Evolutionary conservation across 345 rosid species (phyloP).

Genomic region (Syzygium jambos): DNA sequence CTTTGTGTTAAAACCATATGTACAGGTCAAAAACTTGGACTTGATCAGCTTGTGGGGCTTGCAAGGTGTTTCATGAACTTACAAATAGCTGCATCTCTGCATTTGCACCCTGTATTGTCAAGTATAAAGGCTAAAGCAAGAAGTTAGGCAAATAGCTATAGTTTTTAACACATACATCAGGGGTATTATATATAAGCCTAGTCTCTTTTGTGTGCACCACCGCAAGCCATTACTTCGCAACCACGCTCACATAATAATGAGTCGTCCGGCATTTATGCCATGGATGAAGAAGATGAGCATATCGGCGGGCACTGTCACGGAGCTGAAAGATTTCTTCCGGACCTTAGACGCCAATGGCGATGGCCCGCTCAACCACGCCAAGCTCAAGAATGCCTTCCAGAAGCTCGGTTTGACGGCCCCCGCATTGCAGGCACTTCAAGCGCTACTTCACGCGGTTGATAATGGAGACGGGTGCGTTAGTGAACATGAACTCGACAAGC

Average conservation of each 20-base stretch:
- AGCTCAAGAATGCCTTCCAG: constrained; percentile 13
- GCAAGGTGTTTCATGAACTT: neutral
- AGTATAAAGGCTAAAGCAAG: neutral
- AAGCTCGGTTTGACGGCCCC: neutral
- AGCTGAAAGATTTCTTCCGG: neutral
- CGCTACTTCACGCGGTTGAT: neutral
- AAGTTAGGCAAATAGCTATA: neutral
- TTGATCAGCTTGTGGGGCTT: neutral
- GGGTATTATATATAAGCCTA: neutral
- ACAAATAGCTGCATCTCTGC: neutral
- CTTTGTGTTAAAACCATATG: neutral
- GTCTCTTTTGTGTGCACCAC: neutral
- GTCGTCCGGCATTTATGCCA: neutral
- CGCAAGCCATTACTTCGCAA: neutral
- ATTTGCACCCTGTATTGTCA: neutral
- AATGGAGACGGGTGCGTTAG: constrained; percentile 2
- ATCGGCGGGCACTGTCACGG: neutral
- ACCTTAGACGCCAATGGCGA: constrained; percentile 3
- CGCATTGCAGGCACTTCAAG: neutral
- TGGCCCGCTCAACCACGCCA: constrained; percentile 5
- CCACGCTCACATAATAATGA: neutral
- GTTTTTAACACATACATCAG: neutral
- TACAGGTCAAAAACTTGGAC: neutral
- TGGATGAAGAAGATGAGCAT: neutral
- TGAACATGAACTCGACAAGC: constrained; percentile 1